These are phyloP conservation scores for Russula sp. DNA, from an alignment of 768 basidiomycete genomes.

Conservation along the genomic window DNA sequence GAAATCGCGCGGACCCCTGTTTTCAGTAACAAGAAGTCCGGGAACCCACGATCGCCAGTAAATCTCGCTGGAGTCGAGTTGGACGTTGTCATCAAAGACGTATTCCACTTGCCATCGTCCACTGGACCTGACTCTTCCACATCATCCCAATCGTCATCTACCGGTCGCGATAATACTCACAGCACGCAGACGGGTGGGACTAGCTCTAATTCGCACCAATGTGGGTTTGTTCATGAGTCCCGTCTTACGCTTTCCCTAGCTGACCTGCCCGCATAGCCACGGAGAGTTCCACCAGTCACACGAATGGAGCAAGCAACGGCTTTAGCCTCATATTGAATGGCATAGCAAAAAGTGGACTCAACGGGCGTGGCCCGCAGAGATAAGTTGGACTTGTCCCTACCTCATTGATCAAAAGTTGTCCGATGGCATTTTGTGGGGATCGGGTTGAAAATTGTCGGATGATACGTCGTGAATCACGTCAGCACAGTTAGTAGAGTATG, in stretches of 20 bases:
- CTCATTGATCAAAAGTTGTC: not conserved
- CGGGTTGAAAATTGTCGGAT: not conserved
- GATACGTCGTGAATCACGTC: too few relatives aligned
- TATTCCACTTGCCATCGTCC: slow-evolving; percentile 19
- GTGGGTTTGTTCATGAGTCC: slow-evolving; percentile 13
- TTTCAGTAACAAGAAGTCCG: not conserved
- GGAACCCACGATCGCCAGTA: slow-evolving; percentile 14
- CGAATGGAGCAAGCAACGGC: not conserved
- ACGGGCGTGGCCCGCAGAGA: not conserved
- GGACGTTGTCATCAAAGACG: slow-evolving; percentile 15
- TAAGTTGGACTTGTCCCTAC: not conserved
- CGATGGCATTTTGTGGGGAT: not conserved
- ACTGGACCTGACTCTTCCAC: not conserved
- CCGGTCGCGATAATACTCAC: slow-evolving; percentile 15
- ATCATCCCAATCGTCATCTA: not conserved
- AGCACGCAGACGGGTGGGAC: not conserved
- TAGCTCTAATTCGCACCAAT: slow-evolving; percentile 9
- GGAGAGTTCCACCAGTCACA: not conserved
- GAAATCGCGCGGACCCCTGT: slow-evolving; percentile 38
- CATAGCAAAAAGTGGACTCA: not conserved
- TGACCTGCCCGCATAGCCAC: slow-evolving; percentile 11
- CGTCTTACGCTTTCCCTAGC: slow-evolving; percentile 16
- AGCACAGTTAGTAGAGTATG: too few relatives aligned
- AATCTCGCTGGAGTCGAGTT: slow-evolving; percentile 13
- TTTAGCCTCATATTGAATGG: not conserved